phyloP scores from a whole-genome alignment of 306 rosid genomes.

The Casuarina equisetifolia region DNA sequence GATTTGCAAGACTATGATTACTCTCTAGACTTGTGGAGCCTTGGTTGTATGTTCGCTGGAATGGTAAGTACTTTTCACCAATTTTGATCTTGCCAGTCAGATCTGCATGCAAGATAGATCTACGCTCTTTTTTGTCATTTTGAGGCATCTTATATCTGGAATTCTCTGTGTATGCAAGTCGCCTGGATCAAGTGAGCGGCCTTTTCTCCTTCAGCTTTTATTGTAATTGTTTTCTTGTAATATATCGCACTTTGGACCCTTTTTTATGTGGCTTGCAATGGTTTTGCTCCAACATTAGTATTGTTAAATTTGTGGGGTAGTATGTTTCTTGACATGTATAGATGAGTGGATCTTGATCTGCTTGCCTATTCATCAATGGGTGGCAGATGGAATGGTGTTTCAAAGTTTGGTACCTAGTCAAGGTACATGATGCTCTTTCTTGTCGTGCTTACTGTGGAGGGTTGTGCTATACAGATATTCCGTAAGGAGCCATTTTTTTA shows the following conservation, averaged over 20 bases:
- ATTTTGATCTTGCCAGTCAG: background rate
- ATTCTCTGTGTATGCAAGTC: background rate
- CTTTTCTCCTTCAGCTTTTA: background rate
- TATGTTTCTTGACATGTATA: background rate
- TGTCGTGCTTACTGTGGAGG: constrained; percentile 41
- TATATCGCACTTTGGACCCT: background rate
- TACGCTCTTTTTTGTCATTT: background rate
- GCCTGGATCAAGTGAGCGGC: background rate
- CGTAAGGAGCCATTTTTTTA: constrained; percentile 98
- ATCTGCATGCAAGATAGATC: background rate
- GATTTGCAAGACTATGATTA: constrained; percentile 97
- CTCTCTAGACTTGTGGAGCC: constrained; percentile 91
- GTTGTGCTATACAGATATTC: constrained; percentile 65
- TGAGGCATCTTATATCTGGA: background rate
- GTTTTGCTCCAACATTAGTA: background rate
- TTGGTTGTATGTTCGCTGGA: constrained; percentile 97
- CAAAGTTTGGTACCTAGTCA: constrained; percentile 24
- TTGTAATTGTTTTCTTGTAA: background rate
- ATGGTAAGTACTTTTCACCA: constrained; percentile 56
- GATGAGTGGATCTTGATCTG: constrained; percentile 23
- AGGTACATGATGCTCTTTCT: constrained; percentile 24
- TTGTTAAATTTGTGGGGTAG: background rate
- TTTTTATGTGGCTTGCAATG: constrained; percentile 1
- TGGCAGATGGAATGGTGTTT: constrained; percentile 29
- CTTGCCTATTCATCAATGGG: constrained; percentile 30